A percentile compares a stretch with the other conserved stretches of the same genome.
Evolutionary conservation across 169 alveolate species (phyloP).

Genomic region (Plasmodium vivax): DNA sequence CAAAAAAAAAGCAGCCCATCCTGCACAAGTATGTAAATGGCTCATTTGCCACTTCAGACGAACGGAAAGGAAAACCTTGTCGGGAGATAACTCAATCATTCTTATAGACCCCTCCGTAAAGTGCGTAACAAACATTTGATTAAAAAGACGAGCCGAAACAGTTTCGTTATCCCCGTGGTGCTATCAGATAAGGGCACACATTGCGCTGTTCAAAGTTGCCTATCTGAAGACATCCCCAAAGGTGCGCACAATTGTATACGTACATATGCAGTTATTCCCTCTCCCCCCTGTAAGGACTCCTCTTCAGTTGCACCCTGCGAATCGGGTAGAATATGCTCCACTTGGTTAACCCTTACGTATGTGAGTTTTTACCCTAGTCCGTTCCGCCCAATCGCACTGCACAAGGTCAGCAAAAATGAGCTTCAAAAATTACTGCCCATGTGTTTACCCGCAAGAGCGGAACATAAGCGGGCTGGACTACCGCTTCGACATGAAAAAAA

Average conservation of each 20-base stretch:
- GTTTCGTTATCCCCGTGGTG: background rate
- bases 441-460: conserved; percentile 27
- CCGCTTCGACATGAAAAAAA: conserved; percentile 8
- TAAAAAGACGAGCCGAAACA: background rate
- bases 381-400: background rate
- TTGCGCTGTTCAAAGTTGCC: background rate
- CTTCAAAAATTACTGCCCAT: conserved; percentile 60
- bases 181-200: background rate
- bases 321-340: background rate
- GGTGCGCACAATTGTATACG: background rate
- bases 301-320: background rate
- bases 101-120: background rate
- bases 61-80: background rate
- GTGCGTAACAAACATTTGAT: background rate
- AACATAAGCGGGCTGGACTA: conserved; percentile 38
- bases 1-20: background rate
- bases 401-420: background rate
- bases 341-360: background rate
- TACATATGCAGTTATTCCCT: background rate
- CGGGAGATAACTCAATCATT: background rate
- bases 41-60: background rate
- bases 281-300: background rate
- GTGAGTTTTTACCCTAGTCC: background rate
- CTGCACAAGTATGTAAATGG: background rate
- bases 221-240: background rate